phyloP scores from a whole-genome alignment of 805 yeast genomes.

The Suhomyces kilbournensis region DNA sequence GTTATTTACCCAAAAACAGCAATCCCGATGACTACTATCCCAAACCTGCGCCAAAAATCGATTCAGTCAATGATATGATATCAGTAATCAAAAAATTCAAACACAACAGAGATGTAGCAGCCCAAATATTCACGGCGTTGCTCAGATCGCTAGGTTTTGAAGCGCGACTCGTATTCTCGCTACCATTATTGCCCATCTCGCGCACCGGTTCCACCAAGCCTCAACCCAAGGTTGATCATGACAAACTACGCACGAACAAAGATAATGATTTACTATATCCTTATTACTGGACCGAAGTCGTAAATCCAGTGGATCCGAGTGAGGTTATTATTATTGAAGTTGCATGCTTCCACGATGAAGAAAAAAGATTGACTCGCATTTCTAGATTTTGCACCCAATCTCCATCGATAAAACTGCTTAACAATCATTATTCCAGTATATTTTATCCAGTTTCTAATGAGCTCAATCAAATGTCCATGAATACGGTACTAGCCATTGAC shows the following conservation, averaged over 20 bases:
- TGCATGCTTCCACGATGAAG: slow-evolving; percentile 28
- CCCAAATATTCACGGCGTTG: slow-evolving; percentile 30
- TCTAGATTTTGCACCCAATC: slow-evolving; percentile 10
- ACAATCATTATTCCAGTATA: slow-evolving; percentile 9
- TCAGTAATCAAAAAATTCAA: slow-evolving; percentile 18
- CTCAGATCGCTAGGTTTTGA: slow-evolving; percentile 28
- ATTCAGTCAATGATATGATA: slow-evolving; percentile 7
- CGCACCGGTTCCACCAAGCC: slow-evolving; percentile 7
- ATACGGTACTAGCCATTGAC: slow-evolving; percentile 23
- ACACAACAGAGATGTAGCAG: slow-evolving; percentile 33
- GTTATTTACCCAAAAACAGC: slow-evolving; percentile 18
- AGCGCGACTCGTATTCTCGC: slow-evolving; percentile 28
- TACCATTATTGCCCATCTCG: slow-evolving; percentile 21
- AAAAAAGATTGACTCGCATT: slow-evolving; percentile 19
- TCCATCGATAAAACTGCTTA: not conserved
- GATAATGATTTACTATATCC: slow-evolving; percentile 35
- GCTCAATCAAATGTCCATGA: slow-evolving; percentile 30
- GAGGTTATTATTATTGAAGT: slow-evolving; percentile 28
- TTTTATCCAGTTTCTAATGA: slow-evolving; percentile 21
- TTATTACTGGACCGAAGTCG: slow-evolving; percentile 35
- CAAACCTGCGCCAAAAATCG: slow-evolving; percentile 13
- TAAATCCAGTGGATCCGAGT: slow-evolving; percentile 25
- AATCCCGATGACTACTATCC: slow-evolving; percentile 19
- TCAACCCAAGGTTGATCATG: slow-evolving; percentile 25
- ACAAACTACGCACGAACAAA: slow-evolving; percentile 18